Percentiles rank a stretch among this genome's conserved stretches.
Conservation (phyloP, 2,329 filamentous ascomycete genomes). For the Hortaea werneckii region DNA sequence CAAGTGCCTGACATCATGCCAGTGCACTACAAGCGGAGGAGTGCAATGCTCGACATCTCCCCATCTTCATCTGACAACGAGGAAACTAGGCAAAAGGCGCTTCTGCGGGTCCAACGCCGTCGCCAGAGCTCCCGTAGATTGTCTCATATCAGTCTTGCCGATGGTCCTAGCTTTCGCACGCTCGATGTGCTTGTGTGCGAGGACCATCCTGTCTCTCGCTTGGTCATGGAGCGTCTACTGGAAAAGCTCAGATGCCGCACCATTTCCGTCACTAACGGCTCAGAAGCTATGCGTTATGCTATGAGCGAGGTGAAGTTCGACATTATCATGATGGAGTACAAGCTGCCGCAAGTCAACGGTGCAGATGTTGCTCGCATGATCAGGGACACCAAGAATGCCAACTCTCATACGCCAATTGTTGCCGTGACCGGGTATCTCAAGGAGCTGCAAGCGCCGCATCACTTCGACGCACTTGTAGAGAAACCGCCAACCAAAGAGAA, state of each 20-base stretch:
- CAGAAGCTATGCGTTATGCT: slow-evolving; percentile 85
- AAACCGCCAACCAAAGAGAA: slow-evolving; percentile 93
- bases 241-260: slow-evolving; percentile 93
- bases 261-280: slow-evolving; percentile 80
- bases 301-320: slow-evolving; percentile 98
- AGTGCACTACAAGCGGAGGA: slow-evolving; percentile 75
- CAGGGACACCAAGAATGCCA: slow-evolving; percentile 88
- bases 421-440: slow-evolving; percentile 97
- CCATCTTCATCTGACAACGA: slow-evolving; percentile 97
- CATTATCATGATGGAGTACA: slow-evolving; percentile 96
- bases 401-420: slow-evolving; percentile 88
- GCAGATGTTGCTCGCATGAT: slow-evolving; percentile 97
- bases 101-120: slow-evolving; percentile 83
- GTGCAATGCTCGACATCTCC: slow-evolving; percentile 91
- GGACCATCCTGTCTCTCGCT: slow-evolving; percentile 88
- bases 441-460: slow-evolving; percentile 85
- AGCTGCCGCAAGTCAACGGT: slow-evolving; percentile 86
- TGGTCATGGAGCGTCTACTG: slow-evolving; percentile 97
- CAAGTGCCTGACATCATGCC: slow-evolving; percentile 55
- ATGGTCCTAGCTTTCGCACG: slow-evolving; percentile 77
- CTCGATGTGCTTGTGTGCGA: slow-evolving; percentile 94
- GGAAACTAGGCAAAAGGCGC: slow-evolving; percentile 78
- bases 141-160: slow-evolving; percentile 79
- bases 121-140: slow-evolving; percentile 92
- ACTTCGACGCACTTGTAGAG: slow-evolving; percentile 91